phyloP scores from a whole-genome alignment of 1,284 basidiomycete species.

The Coniophora puteana region DNA sequence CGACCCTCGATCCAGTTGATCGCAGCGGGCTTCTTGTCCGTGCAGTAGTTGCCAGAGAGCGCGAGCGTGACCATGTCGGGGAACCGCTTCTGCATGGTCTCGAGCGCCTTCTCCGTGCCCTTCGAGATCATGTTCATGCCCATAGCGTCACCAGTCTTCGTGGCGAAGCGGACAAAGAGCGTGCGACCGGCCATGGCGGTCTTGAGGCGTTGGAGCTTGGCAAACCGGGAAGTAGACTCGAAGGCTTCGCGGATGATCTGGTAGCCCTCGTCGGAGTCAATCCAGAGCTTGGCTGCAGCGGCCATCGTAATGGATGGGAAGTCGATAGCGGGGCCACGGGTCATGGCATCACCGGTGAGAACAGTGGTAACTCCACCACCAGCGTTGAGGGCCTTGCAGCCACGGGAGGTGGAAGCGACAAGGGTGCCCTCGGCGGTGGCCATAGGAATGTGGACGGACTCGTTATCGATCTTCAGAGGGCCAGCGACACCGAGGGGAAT shows the following conservation, averaged over 20 bases:
- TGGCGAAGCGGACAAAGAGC: constrained; percentile 94
- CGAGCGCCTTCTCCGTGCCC: constrained; percentile 93
- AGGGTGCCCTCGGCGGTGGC: constrained; percentile 98
- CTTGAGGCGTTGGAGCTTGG: constrained; percentile 80
- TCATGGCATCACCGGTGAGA: constrained; percentile 94
- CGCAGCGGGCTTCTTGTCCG: constrained; percentile 99
- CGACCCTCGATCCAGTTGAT: constrained; percentile 99
- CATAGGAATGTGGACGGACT: constrained; percentile 92
- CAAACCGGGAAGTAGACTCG: constrained; percentile 92
- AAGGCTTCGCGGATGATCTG: constrained; percentile 80
- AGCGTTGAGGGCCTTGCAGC: constrained; percentile 96
- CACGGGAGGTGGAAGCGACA: constrained; percentile 95
- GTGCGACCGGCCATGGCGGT: constrained; percentile 88
- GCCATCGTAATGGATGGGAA: constrained; percentile 84
- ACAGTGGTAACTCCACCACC: constrained; percentile 96
- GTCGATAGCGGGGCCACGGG: constrained; percentile 95
- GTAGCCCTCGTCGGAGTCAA: constrained; percentile 84
- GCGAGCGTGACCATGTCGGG: constrained; percentile 94
- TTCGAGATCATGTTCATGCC: constrained; percentile 99
- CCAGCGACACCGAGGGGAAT: constrained; percentile 96
- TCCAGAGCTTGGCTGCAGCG: constrained; percentile 85
- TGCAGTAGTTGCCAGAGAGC: constrained; percentile 98
- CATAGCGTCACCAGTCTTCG: constrained; percentile 97
- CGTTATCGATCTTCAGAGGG: constrained; percentile 89
- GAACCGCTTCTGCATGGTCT: constrained; percentile 77